Conservation (phyloP, 106 monocot species). For the Cymbidium sinense region DNA sequence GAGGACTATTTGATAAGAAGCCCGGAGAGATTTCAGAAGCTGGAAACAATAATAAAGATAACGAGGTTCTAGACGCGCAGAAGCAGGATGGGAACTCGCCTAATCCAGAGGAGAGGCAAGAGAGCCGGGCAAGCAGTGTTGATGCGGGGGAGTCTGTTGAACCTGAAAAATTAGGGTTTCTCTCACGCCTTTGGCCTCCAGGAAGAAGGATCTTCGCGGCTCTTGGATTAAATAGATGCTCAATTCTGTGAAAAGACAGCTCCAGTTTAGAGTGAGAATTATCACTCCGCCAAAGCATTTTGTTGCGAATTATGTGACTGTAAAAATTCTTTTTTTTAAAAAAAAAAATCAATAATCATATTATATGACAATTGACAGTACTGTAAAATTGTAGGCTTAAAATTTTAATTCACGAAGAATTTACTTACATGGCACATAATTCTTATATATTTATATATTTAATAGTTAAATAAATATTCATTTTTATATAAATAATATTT, state of each 20-base stretch:
- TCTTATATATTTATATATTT: too few species aligned
- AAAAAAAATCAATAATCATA: too few species aligned
- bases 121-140: conserved; percentile 1
- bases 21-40: conserved; percentile 86
- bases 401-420: too few species aligned
- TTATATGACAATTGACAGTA: too few species aligned
- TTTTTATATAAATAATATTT: too few species aligned
- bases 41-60: conserved; percentile 23
- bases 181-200: conserved; percentile 59
- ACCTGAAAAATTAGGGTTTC: conserved; percentile 29
- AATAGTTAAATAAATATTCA: too few species aligned
- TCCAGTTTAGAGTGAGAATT: too few species aligned
- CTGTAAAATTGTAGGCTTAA: too few species aligned
- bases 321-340: too few species aligned
- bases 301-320: too few species aligned
- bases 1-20: conserved; percentile 92
- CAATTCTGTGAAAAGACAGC: conserved; percentile 52
- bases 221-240: conserved; percentile 63
- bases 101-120: background rate
- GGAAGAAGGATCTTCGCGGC: conserved; percentile 49
- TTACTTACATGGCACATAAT: too few species aligned
- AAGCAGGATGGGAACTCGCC: background rate
- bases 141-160: conserved; percentile 14
- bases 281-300: too few species aligned
- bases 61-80: background rate